Conservation (phyloP, 208 protist species). For the Sergeia podlipaevii region DNA sequence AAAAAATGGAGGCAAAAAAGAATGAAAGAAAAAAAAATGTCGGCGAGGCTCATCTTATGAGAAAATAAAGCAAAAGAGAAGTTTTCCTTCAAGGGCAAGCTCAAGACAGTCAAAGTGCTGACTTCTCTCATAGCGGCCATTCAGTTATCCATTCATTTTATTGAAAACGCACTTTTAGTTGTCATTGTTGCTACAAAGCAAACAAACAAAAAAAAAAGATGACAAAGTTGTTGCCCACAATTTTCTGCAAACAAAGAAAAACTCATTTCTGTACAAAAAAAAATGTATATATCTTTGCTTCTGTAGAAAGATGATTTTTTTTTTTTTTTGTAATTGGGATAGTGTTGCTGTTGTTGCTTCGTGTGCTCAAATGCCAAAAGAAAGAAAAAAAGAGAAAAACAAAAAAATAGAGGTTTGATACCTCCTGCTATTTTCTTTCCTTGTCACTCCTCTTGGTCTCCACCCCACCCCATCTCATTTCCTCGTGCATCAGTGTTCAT, state of each 20-base stretch:
- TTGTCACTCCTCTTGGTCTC: not conserved
- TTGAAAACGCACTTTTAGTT: too few species aligned
- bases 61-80: slow-evolving; percentile 7
- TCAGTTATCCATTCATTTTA: too few species aligned
- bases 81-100: too few species aligned
- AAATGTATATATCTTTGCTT: not conserved
- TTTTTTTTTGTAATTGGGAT: too few species aligned
- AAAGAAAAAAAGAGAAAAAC: not conserved
- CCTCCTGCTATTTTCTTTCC: not conserved
- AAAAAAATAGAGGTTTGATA: not conserved
- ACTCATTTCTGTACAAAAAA: not conserved
- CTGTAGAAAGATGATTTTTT: too few species aligned
- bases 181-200: too few species aligned
- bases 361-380: not conserved
- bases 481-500: not conserved
- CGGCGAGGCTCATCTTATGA: not conserved
- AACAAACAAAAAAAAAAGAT: too few species aligned
- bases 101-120: too few species aligned
- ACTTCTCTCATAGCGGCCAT: too few species aligned
- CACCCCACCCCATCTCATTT: not conserved
- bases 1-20: not conserved
- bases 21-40: not conserved
- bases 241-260: too few species aligned
- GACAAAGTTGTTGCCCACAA: too few species aligned
- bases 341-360: too few species aligned